Base-by-base conservation (phyloP, 1,284 basidiomycete genomes). In the Naganishia cerealis region DNA sequence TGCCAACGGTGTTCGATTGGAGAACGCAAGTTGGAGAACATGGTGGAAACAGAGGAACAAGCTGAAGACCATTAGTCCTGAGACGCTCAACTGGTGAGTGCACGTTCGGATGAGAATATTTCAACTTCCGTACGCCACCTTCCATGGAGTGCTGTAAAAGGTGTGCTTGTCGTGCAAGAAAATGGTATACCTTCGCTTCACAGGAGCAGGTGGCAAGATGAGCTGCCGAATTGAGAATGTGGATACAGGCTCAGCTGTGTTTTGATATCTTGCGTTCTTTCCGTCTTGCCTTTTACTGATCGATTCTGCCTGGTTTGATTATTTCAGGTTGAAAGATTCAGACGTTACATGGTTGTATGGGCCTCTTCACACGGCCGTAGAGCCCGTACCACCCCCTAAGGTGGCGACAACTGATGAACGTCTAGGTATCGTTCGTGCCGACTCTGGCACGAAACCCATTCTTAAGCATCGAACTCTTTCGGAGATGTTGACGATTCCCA, bases 21-120 rank as follows among this genome's bases (percentile, higher is more conserved):
- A 99, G 84, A 99, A 99, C 77, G 96, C 96, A 4, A 91, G 89
- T 75, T 99, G 95, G 95, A 84, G 96, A 55, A 98, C 95, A 1
- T 99, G 96, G 95, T 95, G 94, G 86, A 98, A 99, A 82, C 95
- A 98, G 85, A 85, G 95, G 72, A 97, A 96, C 75, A 93, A 94
- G 73, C 86, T 99, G 69, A 92, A 91, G 82, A 99, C 95, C 0
- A 87, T 99, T 78, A 90, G 88, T 53, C 95, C 95, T 69, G 95
- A 99, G 83, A 97, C 95, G 2, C 87, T 99, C 74, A 99, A 99
- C 80, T 99, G 95, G 95, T 97, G 77, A 78, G 92, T 84, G n/a
- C 33, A 38, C 29, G 43, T 8, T 38, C 38, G 36, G 55, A 26
- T 21, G 38, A 29, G 33, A 5, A 38, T 58, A 50, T 24, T n/a